Evolutionary conservation across 805 yeast species (phyloP).

Genomic region (Henningerozyma blattae): DNA sequence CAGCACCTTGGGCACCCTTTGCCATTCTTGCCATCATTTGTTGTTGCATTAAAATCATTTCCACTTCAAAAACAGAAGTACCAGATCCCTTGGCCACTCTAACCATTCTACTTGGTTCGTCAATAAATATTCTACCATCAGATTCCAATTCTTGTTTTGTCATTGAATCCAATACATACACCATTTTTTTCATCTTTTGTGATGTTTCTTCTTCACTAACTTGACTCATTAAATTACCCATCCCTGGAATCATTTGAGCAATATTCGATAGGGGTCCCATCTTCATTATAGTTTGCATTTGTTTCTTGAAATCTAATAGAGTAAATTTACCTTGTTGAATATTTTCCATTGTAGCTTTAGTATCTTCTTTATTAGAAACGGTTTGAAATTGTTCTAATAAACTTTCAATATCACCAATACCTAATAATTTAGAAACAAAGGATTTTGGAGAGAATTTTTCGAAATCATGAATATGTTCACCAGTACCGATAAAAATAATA

Average conservation of each 20-base stretch:
- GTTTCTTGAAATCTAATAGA: conserved; percentile 80
- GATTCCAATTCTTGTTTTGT: conserved; percentile 81
- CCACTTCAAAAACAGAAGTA: conserved; percentile 83
- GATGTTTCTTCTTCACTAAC: conserved; percentile 89
- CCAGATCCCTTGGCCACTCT: conserved; percentile 95
- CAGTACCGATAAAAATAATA: conserved; percentile 92
- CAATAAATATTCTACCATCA: conserved; percentile 71
- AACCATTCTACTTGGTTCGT: conserved; percentile 74
- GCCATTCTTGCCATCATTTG: conserved; percentile 94
- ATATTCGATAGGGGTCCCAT: conserved; percentile 95
- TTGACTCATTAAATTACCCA: conserved; percentile 75
- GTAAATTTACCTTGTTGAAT: conserved; percentile 93
- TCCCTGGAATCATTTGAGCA: conserved; percentile 90
- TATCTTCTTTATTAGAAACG: conserved; percentile 65
- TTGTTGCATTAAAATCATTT: conserved; percentile 84
- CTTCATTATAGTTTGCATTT: conserved; percentile 88
- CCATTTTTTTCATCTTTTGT: conserved; percentile 74
- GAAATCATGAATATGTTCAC: conserved; percentile 89
- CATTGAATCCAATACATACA: conserved; percentile 92
- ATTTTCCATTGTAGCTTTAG: conserved; percentile 82
- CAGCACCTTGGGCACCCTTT: conserved; percentile 33
- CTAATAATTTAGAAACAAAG: conserved; percentile 82
- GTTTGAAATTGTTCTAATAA: conserved; percentile 83
- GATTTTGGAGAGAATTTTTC: conserved; percentile 85
- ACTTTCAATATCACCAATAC: conserved; percentile 92